Conservation (phyloP, 1,139 yeast species). For the Pichia sp. region DNA sequence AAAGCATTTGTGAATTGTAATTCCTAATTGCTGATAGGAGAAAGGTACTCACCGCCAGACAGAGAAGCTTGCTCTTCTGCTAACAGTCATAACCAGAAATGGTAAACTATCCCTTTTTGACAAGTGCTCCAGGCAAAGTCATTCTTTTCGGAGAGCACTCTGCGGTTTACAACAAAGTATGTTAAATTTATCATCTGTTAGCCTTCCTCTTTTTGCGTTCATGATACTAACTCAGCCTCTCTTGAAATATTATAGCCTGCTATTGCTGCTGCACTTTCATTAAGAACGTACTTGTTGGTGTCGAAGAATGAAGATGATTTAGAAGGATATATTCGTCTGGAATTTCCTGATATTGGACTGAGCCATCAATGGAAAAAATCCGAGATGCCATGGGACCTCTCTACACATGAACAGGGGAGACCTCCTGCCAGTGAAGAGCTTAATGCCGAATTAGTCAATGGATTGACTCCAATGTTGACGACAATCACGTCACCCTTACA, state of each 20-base stretch:
- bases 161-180: slow-evolving; percentile 77
- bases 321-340: slow-evolving; percentile 47
- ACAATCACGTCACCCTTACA: slow-evolving; percentile 54
- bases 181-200: slow-evolving; percentile 21
- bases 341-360: slow-evolving; percentile 79
- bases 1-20: too few species aligned
- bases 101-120: slow-evolving; percentile 49
- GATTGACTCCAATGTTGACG: slow-evolving; percentile 42
- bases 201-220: too few species aligned
- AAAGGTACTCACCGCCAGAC: not conserved
- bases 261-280: slow-evolving; percentile 80
- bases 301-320: slow-evolving; percentile 35
- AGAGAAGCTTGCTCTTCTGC: not conserved
- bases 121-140: slow-evolving; percentile 96
- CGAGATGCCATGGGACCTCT: slow-evolving; percentile 58
- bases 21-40: too few species aligned
- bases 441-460: slow-evolving; percentile 54
- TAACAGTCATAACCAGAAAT: slow-evolving; percentile 5
- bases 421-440: slow-evolving; percentile 53
- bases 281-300: slow-evolving; percentile 76
- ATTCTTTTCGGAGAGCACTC: slow-evolving; percentile 97
- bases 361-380: slow-evolving; percentile 55
- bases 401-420: slow-evolving; percentile 30
- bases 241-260: slow-evolving; percentile 48
- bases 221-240: slow-evolving; percentile 8